phyloP scores from a whole-genome alignment of 225 moss, liverwort and hornwort genomes.

The Sphagnum contortum region DNA sequence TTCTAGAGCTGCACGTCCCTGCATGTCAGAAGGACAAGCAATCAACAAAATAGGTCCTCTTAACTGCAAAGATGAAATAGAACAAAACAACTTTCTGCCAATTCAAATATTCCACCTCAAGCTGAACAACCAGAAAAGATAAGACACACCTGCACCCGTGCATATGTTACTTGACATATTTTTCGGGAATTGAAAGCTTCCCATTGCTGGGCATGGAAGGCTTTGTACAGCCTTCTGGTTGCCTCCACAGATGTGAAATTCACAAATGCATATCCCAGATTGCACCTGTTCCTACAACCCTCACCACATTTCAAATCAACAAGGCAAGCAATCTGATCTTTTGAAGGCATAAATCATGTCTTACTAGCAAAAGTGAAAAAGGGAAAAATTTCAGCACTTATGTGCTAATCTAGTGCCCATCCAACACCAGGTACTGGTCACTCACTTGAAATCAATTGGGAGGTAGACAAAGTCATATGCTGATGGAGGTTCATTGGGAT shows the following conservation, averaged over 20 bases:
- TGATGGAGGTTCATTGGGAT: slow-evolving; percentile 61
- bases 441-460: slow-evolving; percentile 94
- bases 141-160: slow-evolving; percentile 72
- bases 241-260: slow-evolving; percentile 81
- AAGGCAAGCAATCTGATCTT: no score
- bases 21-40: slow-evolving; percentile 2
- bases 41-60: background rate
- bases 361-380: no score
- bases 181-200: slow-evolving; percentile 96
- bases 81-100: background rate
- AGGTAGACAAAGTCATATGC: slow-evolving; percentile 96
- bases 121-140: background rate
- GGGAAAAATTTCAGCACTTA: no score
- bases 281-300: slow-evolving; percentile 76
- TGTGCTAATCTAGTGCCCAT: no score
- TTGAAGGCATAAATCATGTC: no score
- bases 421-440: no score
- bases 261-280: slow-evolving; percentile 97
- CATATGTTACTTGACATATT: slow-evolving; percentile 91
- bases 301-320: background rate
- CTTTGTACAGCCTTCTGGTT: slow-evolving; percentile 62
- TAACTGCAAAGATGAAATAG: background rate
- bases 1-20: slow-evolving; percentile 77
- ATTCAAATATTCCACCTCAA: background rate
- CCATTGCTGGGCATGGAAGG: slow-evolving; percentile 87